Percentiles rank a stretch among this genome's conserved stretches.
Conservation (phyloP, 441 rosid species). For the Biscutella auriculata region DNA sequence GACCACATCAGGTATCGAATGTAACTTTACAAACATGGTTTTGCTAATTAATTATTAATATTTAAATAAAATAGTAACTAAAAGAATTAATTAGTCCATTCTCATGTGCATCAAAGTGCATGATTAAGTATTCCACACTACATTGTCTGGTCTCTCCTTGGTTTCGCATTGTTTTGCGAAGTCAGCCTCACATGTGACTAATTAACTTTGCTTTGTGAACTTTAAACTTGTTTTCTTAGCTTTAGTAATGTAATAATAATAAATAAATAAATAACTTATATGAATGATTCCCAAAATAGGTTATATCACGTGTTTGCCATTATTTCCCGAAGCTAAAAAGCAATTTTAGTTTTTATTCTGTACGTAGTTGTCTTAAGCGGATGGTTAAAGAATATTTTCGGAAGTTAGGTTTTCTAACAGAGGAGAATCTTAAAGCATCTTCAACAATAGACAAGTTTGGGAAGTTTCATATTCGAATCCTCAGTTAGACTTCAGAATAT, state of each 20-base stretch:
- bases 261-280: not conserved
- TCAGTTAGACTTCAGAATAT: not conserved
- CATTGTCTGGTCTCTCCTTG: conserved; percentile 3
- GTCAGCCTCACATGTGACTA: conserved; percentile 17
- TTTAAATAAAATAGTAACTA: not conserved
- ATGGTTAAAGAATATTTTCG: conserved; percentile 16
- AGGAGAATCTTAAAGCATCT: conserved; percentile 9
- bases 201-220: not conserved
- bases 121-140: conserved; percentile 11
- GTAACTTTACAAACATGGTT: conserved; percentile 13
- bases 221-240: not conserved
- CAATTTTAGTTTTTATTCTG: conserved; percentile 12
- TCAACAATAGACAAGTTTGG: not conserved
- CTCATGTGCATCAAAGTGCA: conserved; percentile 13
- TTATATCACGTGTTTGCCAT: conserved; percentile 13
- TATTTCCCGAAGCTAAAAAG: conserved; percentile 1
- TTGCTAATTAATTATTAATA: not conserved
- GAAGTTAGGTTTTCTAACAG: not conserved
- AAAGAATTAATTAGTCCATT: not conserved
- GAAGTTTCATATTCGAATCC: conserved; percentile 2
- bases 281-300: conserved; percentile 16
- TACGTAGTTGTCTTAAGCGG: conserved; percentile 11
- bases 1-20: conserved; percentile 1
- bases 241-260: not conserved
- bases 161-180: conserved; percentile 3